These are phyloP conservation scores for Venturia carpophila DNA, from an alignment of 2,329 filamentous ascomycete genomes.

Conservation along the genomic window DNA sequence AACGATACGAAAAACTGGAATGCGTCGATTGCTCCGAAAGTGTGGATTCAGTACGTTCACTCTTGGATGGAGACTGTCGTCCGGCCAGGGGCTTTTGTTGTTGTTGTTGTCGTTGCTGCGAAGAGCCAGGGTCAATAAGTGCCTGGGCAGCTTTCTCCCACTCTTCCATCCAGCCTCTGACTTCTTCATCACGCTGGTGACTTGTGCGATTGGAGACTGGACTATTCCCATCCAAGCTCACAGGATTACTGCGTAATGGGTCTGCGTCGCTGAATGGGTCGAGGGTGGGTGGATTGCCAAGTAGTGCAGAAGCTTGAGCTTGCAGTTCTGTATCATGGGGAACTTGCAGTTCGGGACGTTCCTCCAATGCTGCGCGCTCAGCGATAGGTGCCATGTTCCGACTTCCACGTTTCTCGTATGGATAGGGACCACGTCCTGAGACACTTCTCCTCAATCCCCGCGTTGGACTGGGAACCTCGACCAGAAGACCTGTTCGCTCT, in stretches of 20 bases:
- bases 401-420: constrained; percentile 15
- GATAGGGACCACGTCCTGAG: constrained; percentile 30
- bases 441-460: constrained; percentile 38
- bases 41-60: constrained; percentile 48
- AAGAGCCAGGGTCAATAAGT: neutral
- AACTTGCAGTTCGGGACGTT: constrained; percentile 11
- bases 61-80: constrained; percentile 42
- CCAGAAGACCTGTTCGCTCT: constrained; percentile 40
- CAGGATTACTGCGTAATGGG: constrained; percentile 30
- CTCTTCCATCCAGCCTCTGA: constrained; percentile 22
- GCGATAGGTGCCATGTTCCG: constrained; percentile 54
- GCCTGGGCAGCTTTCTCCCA: constrained; percentile 23
- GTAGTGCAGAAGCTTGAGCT: constrained; percentile 19
- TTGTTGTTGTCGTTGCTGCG: neutral
- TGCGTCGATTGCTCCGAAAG: constrained; percentile 45
- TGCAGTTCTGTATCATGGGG: constrained; percentile 21
- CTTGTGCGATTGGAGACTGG: constrained; percentile 18
- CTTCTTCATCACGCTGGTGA: constrained; percentile 20
- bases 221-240: constrained; percentile 13
- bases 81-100: constrained; percentile 23
- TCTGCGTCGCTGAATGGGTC: constrained; percentile 37
- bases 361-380: constrained; percentile 33
- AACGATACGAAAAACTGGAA: constrained; percentile 33
- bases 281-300: constrained; percentile 27
- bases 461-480: constrained; percentile 42